Percentiles rank a stretch among this genome's conserved stretches.
Conservation (phyloP, 1,139 yeast genomes). For the Geotrichum phurueaensis region DNA sequence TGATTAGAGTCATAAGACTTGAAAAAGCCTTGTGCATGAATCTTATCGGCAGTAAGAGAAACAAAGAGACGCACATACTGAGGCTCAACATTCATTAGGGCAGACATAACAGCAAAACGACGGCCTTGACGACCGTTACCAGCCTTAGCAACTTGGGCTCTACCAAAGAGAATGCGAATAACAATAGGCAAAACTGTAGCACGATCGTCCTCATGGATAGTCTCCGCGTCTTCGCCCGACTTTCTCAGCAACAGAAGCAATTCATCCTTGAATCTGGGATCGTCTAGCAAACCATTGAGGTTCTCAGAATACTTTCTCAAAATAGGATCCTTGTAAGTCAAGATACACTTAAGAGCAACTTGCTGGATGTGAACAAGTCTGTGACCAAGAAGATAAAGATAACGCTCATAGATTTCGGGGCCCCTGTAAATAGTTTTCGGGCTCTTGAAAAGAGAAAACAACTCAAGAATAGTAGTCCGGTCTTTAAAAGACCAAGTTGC, state of each 20-base stretch:
- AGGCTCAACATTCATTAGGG: constrained; percentile 58
- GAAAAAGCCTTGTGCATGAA: constrained; percentile 42
- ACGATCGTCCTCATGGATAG: constrained; percentile 58
- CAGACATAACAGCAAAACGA: constrained; percentile 68
- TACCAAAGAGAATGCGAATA: constrained; percentile 75
- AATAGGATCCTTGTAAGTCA: constrained; percentile 55
- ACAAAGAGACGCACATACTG: constrained; percentile 55
- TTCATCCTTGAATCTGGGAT: constrained; percentile 80
- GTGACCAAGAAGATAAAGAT: constrained; percentile 57
- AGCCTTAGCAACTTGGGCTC: constrained; percentile 51
- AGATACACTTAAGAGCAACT: constrained; percentile 64
- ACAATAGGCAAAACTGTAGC: constrained; percentile 61
- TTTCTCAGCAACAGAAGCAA: constrained; percentile 55
- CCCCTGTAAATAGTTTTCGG: constrained; percentile 51
- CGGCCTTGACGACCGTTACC: constrained; percentile 62
- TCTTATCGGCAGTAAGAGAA: constrained; percentile 52
- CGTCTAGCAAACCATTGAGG: constrained; percentile 70
- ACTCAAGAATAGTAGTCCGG: constrained; percentile 50
- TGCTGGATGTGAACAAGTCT: constrained; percentile 60
- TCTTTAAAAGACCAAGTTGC: constrained; percentile 56
- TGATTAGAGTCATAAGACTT: constrained; percentile 26
- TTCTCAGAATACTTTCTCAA: constrained; percentile 67
- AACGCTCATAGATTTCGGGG: constrained; percentile 48
- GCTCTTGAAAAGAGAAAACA: constrained; percentile 61
- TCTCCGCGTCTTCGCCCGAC: constrained; percentile 43